Evolutionary conservation across 177 flowering plant genomes (phyloP), one percentile per base, ranked within the genome.

Genomic region (Tripterygium wilfordii): DNA sequence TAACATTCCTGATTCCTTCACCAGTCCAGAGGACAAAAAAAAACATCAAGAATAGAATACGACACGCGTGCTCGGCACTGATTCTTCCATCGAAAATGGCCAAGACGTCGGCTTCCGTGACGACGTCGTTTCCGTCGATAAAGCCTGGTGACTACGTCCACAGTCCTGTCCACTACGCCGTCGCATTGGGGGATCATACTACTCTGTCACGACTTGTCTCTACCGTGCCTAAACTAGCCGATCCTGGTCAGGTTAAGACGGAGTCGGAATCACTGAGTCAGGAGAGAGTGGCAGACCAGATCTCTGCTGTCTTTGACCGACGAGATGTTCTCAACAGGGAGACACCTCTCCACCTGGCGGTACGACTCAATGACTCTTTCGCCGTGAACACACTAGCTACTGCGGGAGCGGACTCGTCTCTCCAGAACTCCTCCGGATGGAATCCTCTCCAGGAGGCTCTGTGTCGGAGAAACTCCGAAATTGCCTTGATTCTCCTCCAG

Each of bases 311-410:
- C 9, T 52, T 88, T 42, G 96, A 92, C 73, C 88, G 95, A 38
- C 81, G 95, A 26, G 90, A 89, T 47, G 92, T 85, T 8, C 92
- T 85, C 1, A 45, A 37, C 56, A 71, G 86, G 0, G 91, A 85
- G 37, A 88, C 96, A 1, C 84, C 96, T 0, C 84, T 90, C 45
- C 96, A 90, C 45, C 76, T 90, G n/a, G 84, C 95, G 2, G 92
- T 90, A 18, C 66, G 83, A 2, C 70, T 85, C 21, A 71, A 71
- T 39, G 91, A 87, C 61, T 28, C 54, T 28, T 35, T 57, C 25
- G 64, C 94, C 9, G 91, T 72, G 3, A 52, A 60, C 2, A 8
- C 60, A 0, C 82, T 90, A 14, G 75, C 78, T 27, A 28, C 54
- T 18, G 96, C 89, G 21, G 96, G 97, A 10, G 91, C 94, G 7